Percentiles rank a stretch among this genome's conserved stretches.
phyloP scores from a whole-genome alignment of 306 rosid species.

The Adenanthera pavonina region DNA sequence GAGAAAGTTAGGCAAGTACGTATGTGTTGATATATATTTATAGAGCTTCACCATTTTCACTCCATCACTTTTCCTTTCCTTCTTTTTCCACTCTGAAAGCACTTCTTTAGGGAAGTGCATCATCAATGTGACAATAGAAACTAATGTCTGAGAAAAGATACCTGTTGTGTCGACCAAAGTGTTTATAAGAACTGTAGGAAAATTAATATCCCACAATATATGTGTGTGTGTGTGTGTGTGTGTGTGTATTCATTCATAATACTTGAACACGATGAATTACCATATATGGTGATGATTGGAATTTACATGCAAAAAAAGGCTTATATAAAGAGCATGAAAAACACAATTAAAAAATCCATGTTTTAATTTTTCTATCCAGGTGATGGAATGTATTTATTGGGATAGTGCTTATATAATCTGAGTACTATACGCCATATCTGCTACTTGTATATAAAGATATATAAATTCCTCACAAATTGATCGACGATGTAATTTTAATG shows the following conservation, averaged over 20 bases:
- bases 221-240: no score
- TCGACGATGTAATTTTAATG: no score
- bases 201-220: background rate
- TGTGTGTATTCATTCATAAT: background rate
- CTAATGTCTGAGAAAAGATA: no score
- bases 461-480: no score
- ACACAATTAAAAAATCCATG: background rate
- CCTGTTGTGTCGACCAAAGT: background rate
- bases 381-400: slow-evolving; percentile 37
- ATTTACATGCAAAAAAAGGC: background rate
- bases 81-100: background rate
- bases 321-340: background rate
- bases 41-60: background rate
- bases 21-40: background rate
- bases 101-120: background rate
- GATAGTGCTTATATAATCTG: background rate
- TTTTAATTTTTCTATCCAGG: slow-evolving; percentile 11
- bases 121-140: background rate
- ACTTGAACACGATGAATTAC: background rate
- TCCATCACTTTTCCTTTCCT: background rate
- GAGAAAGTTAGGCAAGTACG: background rate
- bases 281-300: background rate
- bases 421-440: no score
- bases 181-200: background rate
- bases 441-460: no score